Evolutionary conservation across 2,329 filamentous ascomycete genomes (phyloP).

Genomic region (Epichloe festucae): DNA sequence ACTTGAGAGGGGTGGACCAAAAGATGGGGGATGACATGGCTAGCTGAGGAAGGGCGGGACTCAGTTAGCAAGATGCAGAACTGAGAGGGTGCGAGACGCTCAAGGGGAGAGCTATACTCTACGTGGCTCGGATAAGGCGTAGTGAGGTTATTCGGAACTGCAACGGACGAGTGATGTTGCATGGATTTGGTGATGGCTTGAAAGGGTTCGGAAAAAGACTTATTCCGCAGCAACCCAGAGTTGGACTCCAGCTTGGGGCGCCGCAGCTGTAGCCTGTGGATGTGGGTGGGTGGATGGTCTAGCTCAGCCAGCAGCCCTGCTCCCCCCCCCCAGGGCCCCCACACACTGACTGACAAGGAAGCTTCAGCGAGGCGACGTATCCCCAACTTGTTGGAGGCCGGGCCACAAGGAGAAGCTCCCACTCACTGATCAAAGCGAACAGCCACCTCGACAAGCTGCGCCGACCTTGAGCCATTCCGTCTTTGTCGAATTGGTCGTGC

Average conservation of each 20-base stretch:
- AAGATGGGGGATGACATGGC: constrained; percentile 62
- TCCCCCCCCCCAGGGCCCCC: background rate
- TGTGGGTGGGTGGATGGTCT: no score
- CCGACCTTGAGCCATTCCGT: background rate
- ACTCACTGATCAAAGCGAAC: constrained; percentile 8
- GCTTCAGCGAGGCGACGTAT: constrained; percentile 23
- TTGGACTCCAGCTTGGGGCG: no score
- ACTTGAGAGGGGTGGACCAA: constrained; percentile 67
- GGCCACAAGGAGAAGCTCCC: constrained; percentile 9
- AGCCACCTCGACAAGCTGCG: constrained; percentile 1
- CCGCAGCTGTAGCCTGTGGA: background rate
- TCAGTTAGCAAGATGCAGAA: background rate
- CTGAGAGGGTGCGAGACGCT: background rate
- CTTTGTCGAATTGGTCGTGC: background rate
- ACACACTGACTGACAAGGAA: background rate
- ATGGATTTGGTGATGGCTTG: background rate
- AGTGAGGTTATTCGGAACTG: background rate
- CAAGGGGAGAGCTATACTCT: background rate
- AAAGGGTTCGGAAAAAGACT: background rate
- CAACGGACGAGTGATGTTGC: background rate
- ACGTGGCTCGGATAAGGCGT: background rate
- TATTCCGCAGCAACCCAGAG: constrained; percentile 1
- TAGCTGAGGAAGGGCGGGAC: constrained; percentile 6
- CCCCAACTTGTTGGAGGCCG: constrained; percentile 10
- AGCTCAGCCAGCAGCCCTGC: background rate